Percentiles rank a stretch among this genome's conserved stretches.
Evolutionary conservation across 2,329 filamentous ascomycete genomes (phyloP).

Genomic region (Aspergillus tamarii): DNA sequence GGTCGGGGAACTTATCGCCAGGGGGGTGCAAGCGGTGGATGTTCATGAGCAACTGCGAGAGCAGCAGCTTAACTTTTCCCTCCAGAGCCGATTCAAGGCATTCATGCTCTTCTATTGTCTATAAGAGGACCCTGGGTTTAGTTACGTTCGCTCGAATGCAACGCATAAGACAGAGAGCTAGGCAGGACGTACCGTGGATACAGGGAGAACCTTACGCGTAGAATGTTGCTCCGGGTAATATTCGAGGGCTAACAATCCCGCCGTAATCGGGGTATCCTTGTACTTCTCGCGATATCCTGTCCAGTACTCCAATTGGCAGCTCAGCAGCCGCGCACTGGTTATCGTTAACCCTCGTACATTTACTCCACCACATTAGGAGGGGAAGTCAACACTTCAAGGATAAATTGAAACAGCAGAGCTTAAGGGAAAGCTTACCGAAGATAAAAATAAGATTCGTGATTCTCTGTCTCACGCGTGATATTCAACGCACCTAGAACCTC

Average conservation of each 20-base stretch:
- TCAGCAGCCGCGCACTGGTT: constrained; percentile 22
- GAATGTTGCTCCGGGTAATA: constrained; percentile 13
- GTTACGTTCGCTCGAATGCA: background rate
- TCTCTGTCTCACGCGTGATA: constrained; percentile 15
- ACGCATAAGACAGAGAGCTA: background rate
- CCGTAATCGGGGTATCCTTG: constrained; percentile 24
- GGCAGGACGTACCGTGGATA: constrained; percentile 23
- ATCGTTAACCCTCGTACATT: background rate
- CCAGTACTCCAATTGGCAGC: constrained; percentile 26
- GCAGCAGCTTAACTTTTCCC: constrained; percentile 31
- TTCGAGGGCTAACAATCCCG: constrained; percentile 25
- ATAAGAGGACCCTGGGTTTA: background rate
- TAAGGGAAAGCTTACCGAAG: constrained; percentile 20
- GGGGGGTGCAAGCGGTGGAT: constrained; percentile 19
- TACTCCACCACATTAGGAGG: background rate
- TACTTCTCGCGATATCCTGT: constrained; percentile 29
- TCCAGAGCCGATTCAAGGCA: constrained; percentile 21
- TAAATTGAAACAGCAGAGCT: background rate
- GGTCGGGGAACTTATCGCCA: constrained; percentile 32
- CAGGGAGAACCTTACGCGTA: constrained; percentile 20
- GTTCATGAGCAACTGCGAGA: constrained; percentile 28
- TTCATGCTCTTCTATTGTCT: constrained; percentile 21
- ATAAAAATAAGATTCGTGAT: constrained; percentile 16
- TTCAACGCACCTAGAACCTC: constrained; percentile 24
- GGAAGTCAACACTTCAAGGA: background rate